Base-by-base conservation (phyloP, 176 grass and related monocot species). In the Themeda triandra region DNA sequence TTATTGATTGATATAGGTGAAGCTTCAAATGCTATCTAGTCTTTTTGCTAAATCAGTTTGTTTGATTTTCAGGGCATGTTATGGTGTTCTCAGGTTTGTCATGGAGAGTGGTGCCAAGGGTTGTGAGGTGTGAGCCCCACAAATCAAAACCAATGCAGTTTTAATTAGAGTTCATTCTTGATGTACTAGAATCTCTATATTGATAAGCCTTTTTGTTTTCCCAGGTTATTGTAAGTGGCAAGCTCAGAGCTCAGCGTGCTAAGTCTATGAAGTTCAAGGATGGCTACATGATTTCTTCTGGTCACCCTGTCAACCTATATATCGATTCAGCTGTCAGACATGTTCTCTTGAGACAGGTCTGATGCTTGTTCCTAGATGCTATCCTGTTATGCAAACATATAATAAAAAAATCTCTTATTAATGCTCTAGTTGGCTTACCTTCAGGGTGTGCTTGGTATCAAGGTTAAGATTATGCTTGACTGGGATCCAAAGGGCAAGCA, bases 231-330 rank as follows among this genome's bases (percentile, higher is more conserved):
- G 89, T 97, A 5, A 92, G 89, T 42, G 91, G 94, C 75, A 93
- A 93, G 82, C 84, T 97, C 32, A 90, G 94, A 78, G 89, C 94
- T 3, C 87, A 90, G 33, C 89, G 87, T 73, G 91, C 91, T 18
- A 93, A 97, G 54, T 97, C 91, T 63, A 93, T 93, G 91, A 97
- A 97, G 73, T 97, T 97, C 89, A 92, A 94, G 85, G 91, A 97
- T 27, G 94, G 94, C 0, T 97, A 97, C 51, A 97, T 97, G 91
- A 93, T 92, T 36, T 97, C 94, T 15, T 97, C 89, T 24, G 91
- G 94, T 63, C 89, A 93, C 58, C 89, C 94, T 77, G 91, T 97
- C 18, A 90, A 94, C 14, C 66, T 90, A 36, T 94, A 93, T 46
- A 88, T 93, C 10, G 91, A 97, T 59, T 91, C 89, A 14, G 85